Evolutionary conservation across 2,329 filamentous ascomycete species (phyloP).

Genomic region (Xylariaceae sp.): DNA sequence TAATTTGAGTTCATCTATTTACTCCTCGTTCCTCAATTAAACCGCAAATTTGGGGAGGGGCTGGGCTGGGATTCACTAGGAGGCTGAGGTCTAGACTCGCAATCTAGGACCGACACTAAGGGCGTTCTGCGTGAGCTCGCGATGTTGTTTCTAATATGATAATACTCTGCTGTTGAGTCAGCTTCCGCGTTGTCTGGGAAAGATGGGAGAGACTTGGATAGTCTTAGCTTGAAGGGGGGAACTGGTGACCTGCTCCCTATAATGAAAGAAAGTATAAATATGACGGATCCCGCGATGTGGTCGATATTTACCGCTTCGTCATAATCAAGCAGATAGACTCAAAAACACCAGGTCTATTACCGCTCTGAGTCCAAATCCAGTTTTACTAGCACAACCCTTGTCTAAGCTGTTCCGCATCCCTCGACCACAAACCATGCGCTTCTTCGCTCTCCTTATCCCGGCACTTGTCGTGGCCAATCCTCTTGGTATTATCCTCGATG

Average conservation of each 20-base stretch:
- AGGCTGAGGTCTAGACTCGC: constrained; percentile 27
- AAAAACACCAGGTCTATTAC: neutral
- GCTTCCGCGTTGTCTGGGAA: constrained; percentile 5
- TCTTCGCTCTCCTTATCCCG: constrained; percentile 38
- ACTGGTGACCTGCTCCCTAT: neutral
- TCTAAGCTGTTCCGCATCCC: too few relatives aligned
- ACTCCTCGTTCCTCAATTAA: constrained; percentile 41
- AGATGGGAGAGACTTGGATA: neutral
- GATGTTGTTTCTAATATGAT: constrained; percentile 22
- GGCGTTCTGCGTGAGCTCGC: constrained; percentile 6
- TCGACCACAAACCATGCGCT: constrained; percentile 39
- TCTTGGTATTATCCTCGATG: constrained; percentile 34
- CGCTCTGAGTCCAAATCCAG: constrained; percentile 1
- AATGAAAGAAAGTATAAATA: constrained; percentile 31
- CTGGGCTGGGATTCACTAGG: constrained; percentile 27
- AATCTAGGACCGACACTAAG: constrained; percentile 24
- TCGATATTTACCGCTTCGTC: constrained; percentile 31
- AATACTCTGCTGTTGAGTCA: constrained; percentile 1
- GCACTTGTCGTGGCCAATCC: constrained; percentile 43
- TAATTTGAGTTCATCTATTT: constrained; percentile 50
- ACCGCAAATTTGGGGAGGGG: constrained; percentile 44
- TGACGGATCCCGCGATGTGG: constrained; percentile 23
- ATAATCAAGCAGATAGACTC: constrained; percentile 11
- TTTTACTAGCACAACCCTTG: constrained; percentile 8
- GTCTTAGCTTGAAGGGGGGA: neutral